Percentiles rank a stretch among this genome's conserved stretches.
Conservation (phyloP, 768 basidiomycete species). For the Lactarius sanguifluus region DNA sequence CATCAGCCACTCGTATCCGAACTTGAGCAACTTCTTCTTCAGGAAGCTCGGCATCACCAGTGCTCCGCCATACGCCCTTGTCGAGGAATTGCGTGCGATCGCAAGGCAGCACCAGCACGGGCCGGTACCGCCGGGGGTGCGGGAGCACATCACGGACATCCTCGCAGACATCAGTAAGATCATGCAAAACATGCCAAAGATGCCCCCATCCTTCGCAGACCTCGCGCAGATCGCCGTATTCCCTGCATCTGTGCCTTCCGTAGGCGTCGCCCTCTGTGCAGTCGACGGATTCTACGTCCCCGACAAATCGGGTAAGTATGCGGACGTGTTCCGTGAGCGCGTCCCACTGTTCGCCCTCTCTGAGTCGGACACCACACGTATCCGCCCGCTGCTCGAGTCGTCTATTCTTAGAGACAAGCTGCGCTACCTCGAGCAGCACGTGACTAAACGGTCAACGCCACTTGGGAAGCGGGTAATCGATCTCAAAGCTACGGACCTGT, state of each 20-base stretch:
- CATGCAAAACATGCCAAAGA: not conserved
- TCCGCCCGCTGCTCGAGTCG: constrained; percentile 25
- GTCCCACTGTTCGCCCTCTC: constrained; percentile 27
- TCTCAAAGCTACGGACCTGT: constrained; percentile 15
- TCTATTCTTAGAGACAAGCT: constrained; percentile 21
- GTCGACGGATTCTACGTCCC: constrained; percentile 31
- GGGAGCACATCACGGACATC: constrained; percentile 22
- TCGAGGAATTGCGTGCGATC: constrained; percentile 28
- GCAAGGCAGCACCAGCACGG: not conserved
- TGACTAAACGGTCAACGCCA: constrained; percentile 16
- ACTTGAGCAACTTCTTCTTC: constrained; percentile 28
- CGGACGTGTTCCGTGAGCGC: constrained; percentile 16
- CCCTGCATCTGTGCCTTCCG: constrained; percentile 14
- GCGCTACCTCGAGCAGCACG: constrained; percentile 16
- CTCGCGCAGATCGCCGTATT: constrained; percentile 21
- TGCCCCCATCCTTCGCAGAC: constrained; percentile 10
- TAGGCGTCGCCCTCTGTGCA: constrained; percentile 10
- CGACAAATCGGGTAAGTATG: constrained; percentile 27
- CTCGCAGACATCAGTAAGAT: constrained; percentile 28
- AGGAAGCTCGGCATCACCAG: constrained; percentile 24
- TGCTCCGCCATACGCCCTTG: constrained; percentile 25
- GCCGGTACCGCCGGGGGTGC: constrained; percentile 2
- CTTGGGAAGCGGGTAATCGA: constrained; percentile 19
- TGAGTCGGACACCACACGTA: constrained; percentile 1
- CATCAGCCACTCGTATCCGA: constrained; percentile 24